Base-by-base conservation (phyloP, 805 yeast genomes). In the Candida stauntonica region DNA sequence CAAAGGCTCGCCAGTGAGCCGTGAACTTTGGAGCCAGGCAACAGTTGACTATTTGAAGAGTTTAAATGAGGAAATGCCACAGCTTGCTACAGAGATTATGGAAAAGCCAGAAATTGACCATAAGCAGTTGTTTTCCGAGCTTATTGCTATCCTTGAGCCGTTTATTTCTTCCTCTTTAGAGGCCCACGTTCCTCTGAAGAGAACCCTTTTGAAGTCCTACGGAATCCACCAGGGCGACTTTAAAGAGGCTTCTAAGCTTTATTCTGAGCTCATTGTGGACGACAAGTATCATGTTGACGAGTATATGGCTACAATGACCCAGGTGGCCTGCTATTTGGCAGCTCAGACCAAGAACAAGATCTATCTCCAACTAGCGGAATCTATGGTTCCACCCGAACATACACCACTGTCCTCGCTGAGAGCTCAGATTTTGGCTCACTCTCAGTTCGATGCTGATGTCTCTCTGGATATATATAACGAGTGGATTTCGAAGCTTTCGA, bases 381-480 rank as follows among this genome's bases (percentile, higher is more conserved):
- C 55, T 5, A 42, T 57, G 63, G 9, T 61, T 54, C 50, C 61
- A 12, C 50, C 60, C 11, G 45, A 47, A 12, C 50, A 42, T 16
- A 30, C 61, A 3, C 45, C 52, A 3, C 18, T 48, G 7, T 60
- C 62, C 24, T 51, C 64, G 4, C 40, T 72, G 6, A 68, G 70
- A 38, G 58, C 63, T 5, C 49, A 68, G 31, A 69, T 77, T 12
- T 46, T 75, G 7, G 71, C 68, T 0, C 54, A 62, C 17, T 54
- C 73, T 9, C 58, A 55, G 27, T 66, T 68, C 29, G 62, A 69
- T 28, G 41, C 60, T 6, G 70, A 68, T 7, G 44, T 55, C 29
- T 57, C 75, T 1, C 58, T 77, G 28, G 62, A 58, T 3, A 39
- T 72, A 4, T 77, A 66, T 55, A 77, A 77, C 47, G 60, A 63